Base-by-base conservation (phyloP, 169 alveolate genomes). In the Plasmodium gaboni region DNA sequence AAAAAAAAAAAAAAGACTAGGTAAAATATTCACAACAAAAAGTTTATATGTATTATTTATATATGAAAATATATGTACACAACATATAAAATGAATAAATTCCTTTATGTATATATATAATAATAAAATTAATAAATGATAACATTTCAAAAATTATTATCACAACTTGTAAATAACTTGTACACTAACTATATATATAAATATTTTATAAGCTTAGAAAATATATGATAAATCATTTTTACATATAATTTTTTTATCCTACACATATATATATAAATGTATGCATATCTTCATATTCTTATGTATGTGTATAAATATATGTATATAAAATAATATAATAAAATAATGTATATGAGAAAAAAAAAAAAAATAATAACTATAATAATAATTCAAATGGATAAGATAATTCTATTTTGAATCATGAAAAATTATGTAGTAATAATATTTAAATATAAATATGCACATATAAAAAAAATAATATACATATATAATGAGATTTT, bases 111-210 rank as follows among this genome's bases (percentile, higher is more conserved):
- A 38, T 38, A 38, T 38, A 38, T 38, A 19, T 57, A 22, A 61
- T 22, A 19, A 61, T 10, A 61, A 17, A 17, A 22, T 12, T 61
- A 24, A 61, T 12, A 19, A 24, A 61, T 61, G 70, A 61, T 67
- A 57, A 55, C 15, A 78, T 50, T 69, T 78, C 74, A 74, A 74
- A 60, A 74, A 60, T 74, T 74, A 38, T 61, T 44, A 74, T 74
- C 70, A 60, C 73, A 74, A 50, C 88, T 74, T 59, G 15, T 60
- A 42, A 60, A 59, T 60, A 74, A 74, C 88, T 74, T 74, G 88
- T 74, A 51, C 63, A 59, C 28, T 59, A 42, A 59, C 60, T 74
- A 74, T 60, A 44, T 73, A 73, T 61, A 15, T 42, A 65, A 53
- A 78, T 46, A 76, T 65, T 78, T 78, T 65, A 48, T 67, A 78